Evolutionary conservation across 345 rosid species (phyloP), one percentile per base, ranked within the genome.

Genomic region (Bretschneidera sinensis): DNA sequence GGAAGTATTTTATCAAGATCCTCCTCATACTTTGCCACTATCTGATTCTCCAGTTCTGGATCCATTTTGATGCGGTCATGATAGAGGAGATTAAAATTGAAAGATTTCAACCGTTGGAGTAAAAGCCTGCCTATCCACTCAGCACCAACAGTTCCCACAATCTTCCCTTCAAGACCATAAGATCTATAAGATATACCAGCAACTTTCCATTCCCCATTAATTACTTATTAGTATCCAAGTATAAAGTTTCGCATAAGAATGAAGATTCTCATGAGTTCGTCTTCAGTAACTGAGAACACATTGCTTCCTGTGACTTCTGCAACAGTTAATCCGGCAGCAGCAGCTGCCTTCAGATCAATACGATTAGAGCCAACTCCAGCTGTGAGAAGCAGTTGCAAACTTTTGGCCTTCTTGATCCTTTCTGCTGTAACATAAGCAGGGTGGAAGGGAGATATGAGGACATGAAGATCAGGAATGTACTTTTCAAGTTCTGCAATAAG

Each of bases 281-380:
- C 96, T 74, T 94, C 97, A 6, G 99, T 96, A 60, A 94, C 96
- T 0, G 96, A 89, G 45, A 92, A 97, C 15, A 67, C 76, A 63
- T 92, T 92, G 88, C 98, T 89, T 63, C 98, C 96, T 0, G 97
- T 92, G 65, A 92, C 96, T 73, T 92, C 95, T 17, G 95, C 96
- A 16, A 89, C 97, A 5, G 98, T 92, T 51, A 89, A 62, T 24
- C 97, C 98, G 43, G 94, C 94, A 43, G 80, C 86, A 24, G 96
- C 92, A 9, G 96, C 98, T 0, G 98, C 98, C 48, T 84, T 68
- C 47, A 92, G 76, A 67, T 92, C 97, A 16, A 92, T 78, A 69
- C 89, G 97, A 48, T 92, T 97, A 6, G 97, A 92, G 43, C 98
- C 98, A 34, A 92, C 83, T 59, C 98, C 98, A 59, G 96, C 96